Base-by-base conservation (phyloP, 331 rosid genomes). In the Phaseolus coccineus region DNA sequence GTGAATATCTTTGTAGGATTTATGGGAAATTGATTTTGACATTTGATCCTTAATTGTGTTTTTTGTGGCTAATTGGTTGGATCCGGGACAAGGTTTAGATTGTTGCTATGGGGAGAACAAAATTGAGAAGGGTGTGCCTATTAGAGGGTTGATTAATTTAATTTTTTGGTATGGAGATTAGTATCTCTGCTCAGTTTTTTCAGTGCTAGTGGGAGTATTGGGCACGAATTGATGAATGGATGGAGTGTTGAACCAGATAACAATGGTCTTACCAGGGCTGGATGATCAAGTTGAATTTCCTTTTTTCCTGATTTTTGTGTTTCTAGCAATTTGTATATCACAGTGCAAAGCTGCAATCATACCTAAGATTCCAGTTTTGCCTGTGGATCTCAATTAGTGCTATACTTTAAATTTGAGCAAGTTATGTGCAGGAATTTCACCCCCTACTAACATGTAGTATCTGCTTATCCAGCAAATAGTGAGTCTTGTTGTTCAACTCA, bases 401-500 rank as follows among this genome's bases (percentile, higher is more conserved):
- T 48, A 56, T 39, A 55, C 63, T 82, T 69, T 24, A 51, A 39
- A 28, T 16, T 59, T 59, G 12, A 52, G 55, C 5, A 8, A 57
- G 30, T 47, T 1, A 47, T 27, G 1, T 76, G 68, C 37, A 8
- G 67, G 27, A 69, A 52, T 44, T 40, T 31, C 39, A 13, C 59
- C 46, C 50, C 15, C 8, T 5, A 62, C 87, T 83, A 71, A 89
- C 52, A 31, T 40, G 72, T 72, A 58, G 56, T 46, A 27, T 74
- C 50, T 81, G 63, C 74, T 74, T 39, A 6, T 73, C 56, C 93
- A 89, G 98, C 84, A 3, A 83, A 71, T 48, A 81, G 79, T 30
- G 94, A 88, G 16, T 62, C 10, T 24, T 55, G 82, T 78, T 88
- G 91, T 85, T 90, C 98, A 33, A 91, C 97, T 87, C 99, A 96